A percentile compares a stretch with the other conserved stretches of the same genome.
These are phyloP conservation scores for Verbena officinalis DNA, from an alignment of 257 asterid species.

Conservation along the genomic window DNA sequence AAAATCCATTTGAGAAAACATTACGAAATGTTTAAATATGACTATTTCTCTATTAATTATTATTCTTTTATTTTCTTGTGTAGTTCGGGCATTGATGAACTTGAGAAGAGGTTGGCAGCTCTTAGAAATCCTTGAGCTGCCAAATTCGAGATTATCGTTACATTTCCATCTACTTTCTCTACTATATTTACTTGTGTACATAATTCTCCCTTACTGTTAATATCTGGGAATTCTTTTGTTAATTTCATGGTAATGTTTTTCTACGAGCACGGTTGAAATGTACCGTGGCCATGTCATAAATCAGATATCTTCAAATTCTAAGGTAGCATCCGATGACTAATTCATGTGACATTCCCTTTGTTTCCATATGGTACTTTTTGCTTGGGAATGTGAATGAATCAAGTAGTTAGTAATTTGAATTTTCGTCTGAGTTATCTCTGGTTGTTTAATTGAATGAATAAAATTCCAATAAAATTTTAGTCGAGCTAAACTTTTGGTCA, in stretches of 20 bases:
- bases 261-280: neutral
- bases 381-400: no score
- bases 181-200: constrained; percentile 13
- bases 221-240: neutral
- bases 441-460: no score
- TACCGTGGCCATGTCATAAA: neutral
- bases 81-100: constrained; percentile 70
- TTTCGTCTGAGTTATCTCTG: no score
- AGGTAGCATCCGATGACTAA: neutral
- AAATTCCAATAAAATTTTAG: no score
- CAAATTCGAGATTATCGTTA: neutral
- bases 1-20: no score
- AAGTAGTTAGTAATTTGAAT: no score
- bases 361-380: no score
- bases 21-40: no score
- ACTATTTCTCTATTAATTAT: no score
- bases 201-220: neutral
- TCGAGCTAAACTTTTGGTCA: no score
- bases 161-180: constrained; percentile 6
- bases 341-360: no score
- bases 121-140: constrained; percentile 70
- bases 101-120: constrained; percentile 84
- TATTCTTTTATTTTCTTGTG: constrained; percentile 23
- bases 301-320: neutral
- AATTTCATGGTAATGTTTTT: neutral